Conservation (phyloP, 331 rosid species). For the Quercus lobata region DNA sequence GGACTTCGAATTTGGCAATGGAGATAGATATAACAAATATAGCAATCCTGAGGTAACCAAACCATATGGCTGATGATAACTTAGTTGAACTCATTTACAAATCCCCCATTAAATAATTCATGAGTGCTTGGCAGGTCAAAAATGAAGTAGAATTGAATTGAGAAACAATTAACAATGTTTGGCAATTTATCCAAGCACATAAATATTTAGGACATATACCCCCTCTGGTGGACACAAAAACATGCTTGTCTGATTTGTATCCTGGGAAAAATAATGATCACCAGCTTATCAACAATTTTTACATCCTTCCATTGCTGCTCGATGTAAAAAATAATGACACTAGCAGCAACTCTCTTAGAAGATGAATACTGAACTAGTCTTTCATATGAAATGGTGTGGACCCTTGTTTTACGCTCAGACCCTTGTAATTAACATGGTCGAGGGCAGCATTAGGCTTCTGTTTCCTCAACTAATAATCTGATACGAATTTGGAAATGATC, state of each 20-base stretch:
- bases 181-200: neutral
- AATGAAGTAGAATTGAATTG: neutral
- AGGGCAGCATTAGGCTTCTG: neutral
- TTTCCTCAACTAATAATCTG: conserved; percentile 15
- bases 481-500: conserved; percentile 43
- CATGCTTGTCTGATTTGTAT: neutral
- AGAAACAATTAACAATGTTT: neutral
- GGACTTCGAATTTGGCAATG: neutral
- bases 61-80: neutral
- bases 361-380: neutral
- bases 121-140: neutral
- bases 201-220: neutral
- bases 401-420: neutral
- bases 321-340: no score
- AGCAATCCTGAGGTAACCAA: neutral
- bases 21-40: neutral
- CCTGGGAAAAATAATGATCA: neutral
- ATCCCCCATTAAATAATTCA: neutral
- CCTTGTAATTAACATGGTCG: neutral
- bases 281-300: neutral
- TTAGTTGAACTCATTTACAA: neutral
- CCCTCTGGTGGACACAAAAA: neutral
- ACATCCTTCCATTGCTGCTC: neutral
- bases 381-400: conserved; percentile 7
- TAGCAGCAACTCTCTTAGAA: no score